Evolutionary conservation across 805 yeast species (phyloP), one percentile per base, ranked within the genome.

Genomic region (Yamadazyma philogaea): DNA sequence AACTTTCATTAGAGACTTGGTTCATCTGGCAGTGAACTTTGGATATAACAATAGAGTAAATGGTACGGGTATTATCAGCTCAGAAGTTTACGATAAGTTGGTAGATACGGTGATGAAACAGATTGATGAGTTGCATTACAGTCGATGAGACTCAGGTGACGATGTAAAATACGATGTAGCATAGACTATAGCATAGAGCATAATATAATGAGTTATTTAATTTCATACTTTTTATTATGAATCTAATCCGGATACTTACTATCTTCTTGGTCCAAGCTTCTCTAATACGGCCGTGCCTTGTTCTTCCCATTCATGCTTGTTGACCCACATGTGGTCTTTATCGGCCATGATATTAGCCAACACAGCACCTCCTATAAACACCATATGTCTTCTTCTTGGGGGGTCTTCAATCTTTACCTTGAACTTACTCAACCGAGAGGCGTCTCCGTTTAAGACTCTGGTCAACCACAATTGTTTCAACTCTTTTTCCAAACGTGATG

Each of bases 361-460:
- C 16, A 93, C 98, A 4, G 98, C 98, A 56, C 99, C 99, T 54
- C 99, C 99, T 52, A 91, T 82, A 67, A 93, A 93, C 27, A 93
- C 99, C 97, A 93, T 91, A 66, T 93, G 96, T 63, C 90, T 85
- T 75, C 99, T 88, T 74, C 98, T 81, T 53, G 99, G 99, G 32
- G 99, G 98, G 64, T 93, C 98, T 65, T 93, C 98, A 56, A 93
- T 93, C 67, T 91, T 81, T 31, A 93, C 96, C 67, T 93, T 93
- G 69, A 93, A 91, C 66, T 90, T 90, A 48, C 79, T 86, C 52
- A 93, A 74, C 59, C 98, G 77, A 14, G 88, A 59, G 20, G 97
- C 82, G 66, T 93, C 96, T 39, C 89, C 89, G 50, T 84, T 80
- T 47, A 93, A 78, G 15, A 93, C 96, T 58, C 81, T 79, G 2